Base-by-base conservation (phyloP, 2,329 filamentous ascomycete species). In the Aspergillus candidus region DNA sequence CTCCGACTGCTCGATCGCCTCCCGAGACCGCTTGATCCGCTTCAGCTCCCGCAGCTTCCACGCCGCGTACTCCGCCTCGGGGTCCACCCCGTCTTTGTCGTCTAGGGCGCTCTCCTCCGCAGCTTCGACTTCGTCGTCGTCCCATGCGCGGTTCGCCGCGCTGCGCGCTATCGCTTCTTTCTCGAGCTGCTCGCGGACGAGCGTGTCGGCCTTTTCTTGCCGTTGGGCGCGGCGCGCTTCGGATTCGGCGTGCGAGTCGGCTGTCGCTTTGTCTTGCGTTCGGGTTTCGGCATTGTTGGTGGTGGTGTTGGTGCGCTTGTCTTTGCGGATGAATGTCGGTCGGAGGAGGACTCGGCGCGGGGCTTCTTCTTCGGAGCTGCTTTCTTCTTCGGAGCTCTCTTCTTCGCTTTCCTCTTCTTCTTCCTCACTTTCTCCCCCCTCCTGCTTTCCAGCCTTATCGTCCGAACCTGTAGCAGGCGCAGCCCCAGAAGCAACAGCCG, bases 31-130 rank as follows among this genome's bases (percentile, higher is more conserved):
- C 70, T 91, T 90, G 53, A 97, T 81, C 7, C 93, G 84, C 66
- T 84, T 84, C 34, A 98, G 76, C 69, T 98, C 93, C 38, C 93
- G 83, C 39, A 98, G 76, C 62, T 91, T 93, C 91, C 93, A 98
- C 0, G 90, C 89, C 6, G 89, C 89, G 50, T 84, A 80, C 66
- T 98, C 93, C 6, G 88, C 89, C 50, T 86, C 89, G 0, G 88
- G 86, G 63, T 97, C 89, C 3, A 90, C 58, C 31, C 82, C 88
- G 63, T 98, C 93, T 2, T 84, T 87, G 58, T 95, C 93, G 66
- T 97, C 88, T 14, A 97, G 83, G 38, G 87, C 86, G 30, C 82
- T 81, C 46, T 80, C 80, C 18, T 80, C 80, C 15, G 78, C 77
- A 4, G 82, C 79, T n/a, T 82, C 78, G 13, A 79, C 76, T 11